Conservation (phyloP, 768 basidiomycete species). For the Dioszegia crocea region DNA sequence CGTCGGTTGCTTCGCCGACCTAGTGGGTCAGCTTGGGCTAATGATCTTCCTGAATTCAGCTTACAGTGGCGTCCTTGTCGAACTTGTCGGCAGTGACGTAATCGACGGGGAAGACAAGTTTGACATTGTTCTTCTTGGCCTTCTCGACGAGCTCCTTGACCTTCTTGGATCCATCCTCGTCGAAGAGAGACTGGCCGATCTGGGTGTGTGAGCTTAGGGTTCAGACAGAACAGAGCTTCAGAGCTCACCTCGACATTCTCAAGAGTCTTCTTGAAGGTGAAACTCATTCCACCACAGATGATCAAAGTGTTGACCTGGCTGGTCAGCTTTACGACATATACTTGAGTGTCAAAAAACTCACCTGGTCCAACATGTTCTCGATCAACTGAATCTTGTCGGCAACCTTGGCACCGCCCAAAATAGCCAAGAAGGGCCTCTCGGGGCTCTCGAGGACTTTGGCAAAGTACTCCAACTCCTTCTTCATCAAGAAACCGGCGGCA, state of each 20-base stretch:
- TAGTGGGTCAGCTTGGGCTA: neutral
- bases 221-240: neutral
- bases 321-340: neutral
- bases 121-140: constrained; percentile 84
- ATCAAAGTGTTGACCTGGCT: constrained; percentile 85
- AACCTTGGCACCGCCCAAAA: constrained; percentile 96
- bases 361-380: constrained; percentile 98
- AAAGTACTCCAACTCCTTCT: constrained; percentile 98
- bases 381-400: constrained; percentile 99
- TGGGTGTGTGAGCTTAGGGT: constrained; percentile 41
- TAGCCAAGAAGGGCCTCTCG: constrained; percentile 93
- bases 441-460: constrained; percentile 94
- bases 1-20: constrained; percentile 60
- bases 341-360: constrained; percentile 39
- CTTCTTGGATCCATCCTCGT: constrained; percentile 80
- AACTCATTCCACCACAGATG: constrained; percentile 97
- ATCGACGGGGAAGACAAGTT: constrained; percentile 92
- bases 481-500: constrained; percentile 93
- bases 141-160: constrained; percentile 79
- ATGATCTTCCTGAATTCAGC: too few species aligned
- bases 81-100: constrained; percentile 94
- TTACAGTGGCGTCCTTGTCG: constrained; percentile 78
- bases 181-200: constrained; percentile 95
- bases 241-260: constrained; percentile 64
- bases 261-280: constrained; percentile 96